Conservation (phyloP, 2,329 filamentous ascomycete genomes). For the Pestalotiopsis sp. region DNA sequence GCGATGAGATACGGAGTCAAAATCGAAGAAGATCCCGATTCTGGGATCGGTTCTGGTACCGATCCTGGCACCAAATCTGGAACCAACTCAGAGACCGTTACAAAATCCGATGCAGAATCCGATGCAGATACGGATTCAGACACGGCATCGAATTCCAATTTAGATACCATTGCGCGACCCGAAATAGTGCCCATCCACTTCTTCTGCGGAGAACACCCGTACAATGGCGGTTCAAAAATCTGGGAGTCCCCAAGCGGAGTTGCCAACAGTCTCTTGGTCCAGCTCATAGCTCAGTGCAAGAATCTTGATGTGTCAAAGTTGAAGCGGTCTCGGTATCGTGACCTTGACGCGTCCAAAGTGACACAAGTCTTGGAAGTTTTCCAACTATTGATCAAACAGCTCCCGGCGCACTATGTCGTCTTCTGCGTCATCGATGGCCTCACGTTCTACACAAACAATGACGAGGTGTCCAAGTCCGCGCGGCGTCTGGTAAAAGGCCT, state of each 20-base stretch:
- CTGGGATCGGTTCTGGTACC: too few species aligned
- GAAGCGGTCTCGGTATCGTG: neutral
- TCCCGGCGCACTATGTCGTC: neutral
- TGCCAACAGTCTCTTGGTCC: neutral
- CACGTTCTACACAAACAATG: neutral
- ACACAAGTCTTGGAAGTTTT: neutral
- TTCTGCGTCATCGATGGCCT: neutral
- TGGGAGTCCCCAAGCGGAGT: neutral
- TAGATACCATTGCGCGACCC: neutral
- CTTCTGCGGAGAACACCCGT: neutral
- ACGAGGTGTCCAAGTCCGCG: neutral
- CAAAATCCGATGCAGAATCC: too few species aligned
- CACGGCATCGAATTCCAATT: too few species aligned
- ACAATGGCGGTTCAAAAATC: neutral
- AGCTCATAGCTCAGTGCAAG: neutral
- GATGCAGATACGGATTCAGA: too few species aligned
- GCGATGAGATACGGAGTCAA: too few species aligned
- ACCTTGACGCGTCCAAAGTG: neutral
- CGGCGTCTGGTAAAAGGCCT: neutral
- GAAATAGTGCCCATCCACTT: neutral
- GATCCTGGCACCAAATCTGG: too few species aligned
- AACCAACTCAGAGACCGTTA: too few species aligned
- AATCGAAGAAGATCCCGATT: too few species aligned
- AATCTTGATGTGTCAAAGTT: neutral
- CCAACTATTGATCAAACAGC: neutral